These are phyloP conservation scores for Nakataea oryzae DNA, from an alignment of 2,329 filamentous ascomycete species.

Conservation along the genomic window DNA sequence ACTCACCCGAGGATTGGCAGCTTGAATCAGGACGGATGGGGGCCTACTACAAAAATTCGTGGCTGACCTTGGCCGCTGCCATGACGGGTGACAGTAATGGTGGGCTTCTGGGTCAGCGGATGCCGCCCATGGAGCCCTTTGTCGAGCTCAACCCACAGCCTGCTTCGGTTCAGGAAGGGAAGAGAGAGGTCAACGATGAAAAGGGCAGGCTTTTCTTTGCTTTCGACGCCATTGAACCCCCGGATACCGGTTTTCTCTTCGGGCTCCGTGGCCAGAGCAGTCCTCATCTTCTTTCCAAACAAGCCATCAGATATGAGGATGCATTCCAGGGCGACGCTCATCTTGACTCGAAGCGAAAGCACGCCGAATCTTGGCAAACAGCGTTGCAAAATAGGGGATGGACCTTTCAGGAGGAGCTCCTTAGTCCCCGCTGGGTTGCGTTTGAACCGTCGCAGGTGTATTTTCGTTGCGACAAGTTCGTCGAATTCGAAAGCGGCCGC, in stretches of 20 bases:
- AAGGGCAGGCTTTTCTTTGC: neutral
- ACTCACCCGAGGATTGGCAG: constrained; percentile 10
- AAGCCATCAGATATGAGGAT: neutral
- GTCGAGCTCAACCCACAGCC: neutral
- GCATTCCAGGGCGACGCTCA: neutral
- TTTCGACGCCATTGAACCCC: neutral
- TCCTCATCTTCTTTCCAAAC: neutral
- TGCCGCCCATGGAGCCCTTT: neutral
- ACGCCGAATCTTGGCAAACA: neutral
- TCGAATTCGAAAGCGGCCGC: neutral
- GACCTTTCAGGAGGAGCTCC: neutral
- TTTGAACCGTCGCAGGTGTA: neutral
- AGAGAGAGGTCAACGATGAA: neutral
- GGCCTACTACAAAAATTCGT: neutral
- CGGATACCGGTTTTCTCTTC: neutral
- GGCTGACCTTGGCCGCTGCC: neutral
- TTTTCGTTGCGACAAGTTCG: neutral
- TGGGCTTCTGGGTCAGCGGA: neutral
- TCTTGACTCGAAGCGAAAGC: neutral
- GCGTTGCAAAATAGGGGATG: neutral
- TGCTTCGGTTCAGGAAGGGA: neutral
- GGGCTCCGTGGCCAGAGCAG: neutral
- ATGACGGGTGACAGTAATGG: neutral
- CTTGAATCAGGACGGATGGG: constrained; percentile 5
- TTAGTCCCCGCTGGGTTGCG: neutral